These are phyloP conservation scores for Colletotrichum paranaense DNA, from an alignment of 2,329 filamentous ascomycete species.

Conservation along the genomic window DNA sequence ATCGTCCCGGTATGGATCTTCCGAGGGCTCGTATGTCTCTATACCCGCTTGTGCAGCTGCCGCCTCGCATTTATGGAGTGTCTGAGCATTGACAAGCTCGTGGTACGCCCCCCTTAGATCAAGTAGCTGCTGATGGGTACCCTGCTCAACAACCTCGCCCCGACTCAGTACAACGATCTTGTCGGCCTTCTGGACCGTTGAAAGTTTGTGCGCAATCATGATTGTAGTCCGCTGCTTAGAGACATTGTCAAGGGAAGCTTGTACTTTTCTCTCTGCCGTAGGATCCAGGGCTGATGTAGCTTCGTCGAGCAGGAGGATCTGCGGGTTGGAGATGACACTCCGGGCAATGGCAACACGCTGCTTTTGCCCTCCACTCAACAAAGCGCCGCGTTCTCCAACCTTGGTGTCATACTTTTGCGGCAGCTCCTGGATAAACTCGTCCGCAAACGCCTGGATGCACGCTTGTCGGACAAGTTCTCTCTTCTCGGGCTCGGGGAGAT, in stretches of 20 bases:
- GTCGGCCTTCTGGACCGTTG: constrained; percentile 68
- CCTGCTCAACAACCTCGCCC: constrained; percentile 68
- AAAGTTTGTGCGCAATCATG: constrained; percentile 68
- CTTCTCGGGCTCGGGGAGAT: constrained; percentile 51
- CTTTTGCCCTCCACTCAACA: constrained; percentile 70
- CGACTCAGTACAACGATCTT: constrained; percentile 70
- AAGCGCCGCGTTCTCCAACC: constrained; percentile 70
- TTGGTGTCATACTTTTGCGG: constrained; percentile 63
- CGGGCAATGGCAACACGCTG: constrained; percentile 72
- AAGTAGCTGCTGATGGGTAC: constrained; percentile 66
- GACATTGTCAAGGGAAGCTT: constrained; percentile 61
- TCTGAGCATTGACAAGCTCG: constrained; percentile 38
- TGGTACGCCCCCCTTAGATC: constrained; percentile 36
- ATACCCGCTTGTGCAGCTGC: neutral
- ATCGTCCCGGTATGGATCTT: neutral
- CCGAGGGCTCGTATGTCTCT: neutral
- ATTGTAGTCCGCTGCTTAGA: constrained; percentile 69
- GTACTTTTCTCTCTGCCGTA: constrained; percentile 48
- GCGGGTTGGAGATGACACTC: constrained; percentile 68
- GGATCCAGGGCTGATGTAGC: constrained; percentile 64
- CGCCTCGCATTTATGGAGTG: neutral
- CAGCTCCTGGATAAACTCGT: constrained; percentile 62
- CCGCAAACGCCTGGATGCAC: constrained; percentile 61
- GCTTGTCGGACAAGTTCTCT: constrained; percentile 55
- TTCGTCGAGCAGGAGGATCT: constrained; percentile 73